Percentiles rank a stretch among this genome's conserved stretches.
phyloP scores from a whole-genome alignment of 2,329 filamentous ascomycete species.

The Penicillium sp. region DNA sequence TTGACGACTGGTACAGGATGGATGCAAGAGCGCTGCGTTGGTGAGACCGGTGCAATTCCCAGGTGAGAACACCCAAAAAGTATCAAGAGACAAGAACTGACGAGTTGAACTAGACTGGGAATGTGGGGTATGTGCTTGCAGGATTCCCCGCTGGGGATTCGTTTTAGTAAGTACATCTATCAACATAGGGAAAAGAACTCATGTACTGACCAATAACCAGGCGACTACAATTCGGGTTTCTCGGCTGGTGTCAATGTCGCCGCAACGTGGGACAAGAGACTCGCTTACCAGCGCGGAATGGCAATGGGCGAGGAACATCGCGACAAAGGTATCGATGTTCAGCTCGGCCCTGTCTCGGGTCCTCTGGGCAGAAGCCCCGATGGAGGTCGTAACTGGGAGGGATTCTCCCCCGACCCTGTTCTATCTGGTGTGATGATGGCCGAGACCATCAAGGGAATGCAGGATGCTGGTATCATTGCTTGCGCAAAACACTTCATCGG shows the following conservation, averaged over 20 bases:
- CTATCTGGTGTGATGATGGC: slow-evolving; percentile 67
- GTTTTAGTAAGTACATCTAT: slow-evolving; percentile 48
- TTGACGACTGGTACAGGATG: slow-evolving; percentile 81
- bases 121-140: slow-evolving; percentile 73
- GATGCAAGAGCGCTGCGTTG: slow-evolving; percentile 68
- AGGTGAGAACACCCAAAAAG: slow-evolving; percentile 22
- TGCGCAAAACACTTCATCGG: slow-evolving; percentile 71
- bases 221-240: slow-evolving; percentile 77
- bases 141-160: slow-evolving; percentile 75
- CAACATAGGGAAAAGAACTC: too few relatives aligned
- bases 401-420: slow-evolving; percentile 66
- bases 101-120: slow-evolving; percentile 42
- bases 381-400: slow-evolving; percentile 64
- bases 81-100: slow-evolving; percentile 3
- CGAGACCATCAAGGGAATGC: slow-evolving; percentile 71
- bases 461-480: slow-evolving; percentile 74
- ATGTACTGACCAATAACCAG: slow-evolving; percentile 29
- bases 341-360: slow-evolving; percentile 71
- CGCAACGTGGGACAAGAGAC: slow-evolving; percentile 70
- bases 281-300: slow-evolving; percentile 63
- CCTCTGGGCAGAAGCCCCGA: slow-evolving; percentile 63
- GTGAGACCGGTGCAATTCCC: slow-evolving; percentile 54
- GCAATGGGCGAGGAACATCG: slow-evolving; percentile 71
- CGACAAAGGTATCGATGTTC: slow-evolving; percentile 67
- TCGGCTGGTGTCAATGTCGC: slow-evolving; percentile 71